A percentile compares a stretch with the other conserved stretches of the same genome.
Evolutionary conservation across 805 yeast species (phyloP).

Genomic region (Cyberlindnera japonica): DNA sequence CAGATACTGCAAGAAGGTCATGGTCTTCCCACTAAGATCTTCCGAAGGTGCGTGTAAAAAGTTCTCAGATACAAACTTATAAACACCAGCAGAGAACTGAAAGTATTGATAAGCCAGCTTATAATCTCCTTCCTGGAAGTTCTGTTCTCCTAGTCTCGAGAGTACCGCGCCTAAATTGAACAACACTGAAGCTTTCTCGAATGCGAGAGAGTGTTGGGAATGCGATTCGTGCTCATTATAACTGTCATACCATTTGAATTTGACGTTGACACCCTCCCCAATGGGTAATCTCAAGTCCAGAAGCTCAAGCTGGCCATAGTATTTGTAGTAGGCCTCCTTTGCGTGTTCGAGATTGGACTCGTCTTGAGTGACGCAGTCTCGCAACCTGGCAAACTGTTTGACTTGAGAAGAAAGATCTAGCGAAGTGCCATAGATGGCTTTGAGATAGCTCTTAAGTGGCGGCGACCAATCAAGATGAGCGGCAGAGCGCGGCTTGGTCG

Average conservation of each 20-base stretch:
- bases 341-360: conserved; percentile 48
- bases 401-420: conserved; percentile 59
- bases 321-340: conserved; percentile 55
- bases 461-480: conserved; percentile 62
- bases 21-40: conserved; percentile 69
- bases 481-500: conserved; percentile 37
- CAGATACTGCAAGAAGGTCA: conserved; percentile 57
- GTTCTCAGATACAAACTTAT: conserved; percentile 66
- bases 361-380: conserved; percentile 32
- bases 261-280: conserved; percentile 48
- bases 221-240: conserved; percentile 45
- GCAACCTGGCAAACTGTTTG: conserved; percentile 48
- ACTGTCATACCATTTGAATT: conserved; percentile 81
- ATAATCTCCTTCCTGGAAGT: conserved; percentile 38
- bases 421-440: conserved; percentile 58
- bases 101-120: conserved; percentile 59
- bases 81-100: conserved; percentile 78
- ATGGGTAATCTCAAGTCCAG: conserved; percentile 75
- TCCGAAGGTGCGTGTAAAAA: conserved; percentile 85
- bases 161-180: conserved; percentile 72
- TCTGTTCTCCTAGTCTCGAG: conserved; percentile 45
- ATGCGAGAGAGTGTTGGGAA: conserved; percentile 77
- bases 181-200: conserved; percentile 82
- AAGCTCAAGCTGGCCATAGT: conserved; percentile 79
- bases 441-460: conserved; percentile 56